A percentile compares a stretch with the other conserved stretches of the same genome.
These are phyloP conservation scores for Pseudogymnoascus sp. DNA, from an alignment of 2,329 filamentous ascomycete species.

Conservation along the genomic window DNA sequence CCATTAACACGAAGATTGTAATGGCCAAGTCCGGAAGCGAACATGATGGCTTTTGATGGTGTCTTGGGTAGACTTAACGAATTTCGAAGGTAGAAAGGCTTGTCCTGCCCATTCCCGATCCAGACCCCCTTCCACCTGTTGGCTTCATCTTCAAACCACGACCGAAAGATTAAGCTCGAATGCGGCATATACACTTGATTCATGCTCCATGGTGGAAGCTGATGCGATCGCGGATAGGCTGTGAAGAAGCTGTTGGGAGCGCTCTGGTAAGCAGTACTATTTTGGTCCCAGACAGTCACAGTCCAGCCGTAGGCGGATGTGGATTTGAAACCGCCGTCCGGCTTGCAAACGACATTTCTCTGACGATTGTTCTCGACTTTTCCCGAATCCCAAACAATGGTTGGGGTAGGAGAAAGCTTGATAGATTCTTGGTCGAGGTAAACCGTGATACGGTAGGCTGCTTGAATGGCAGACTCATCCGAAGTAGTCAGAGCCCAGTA, in stretches of 20 bases:
- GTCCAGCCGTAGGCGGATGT: conserved; percentile 32
- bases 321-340: conserved; percentile 30
- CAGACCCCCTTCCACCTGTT: conserved; percentile 36
- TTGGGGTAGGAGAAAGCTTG: neutral
- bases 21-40: conserved; percentile 35
- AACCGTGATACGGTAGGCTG: conserved; percentile 24
- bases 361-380: conserved; percentile 21
- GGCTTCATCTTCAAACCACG: conserved; percentile 35
- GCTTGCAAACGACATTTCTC: conserved; percentile 26
- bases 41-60: conserved; percentile 29
- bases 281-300: conserved; percentile 32
- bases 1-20: conserved; percentile 35
- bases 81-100: conserved; percentile 35
- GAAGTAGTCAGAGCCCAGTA: conserved; percentile 31
- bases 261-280: conserved; percentile 24
- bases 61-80: conserved; percentile 25
- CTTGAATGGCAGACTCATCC: conserved; percentile 20
- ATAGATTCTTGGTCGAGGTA: conserved; percentile 12
- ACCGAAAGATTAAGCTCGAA: conserved; percentile 34
- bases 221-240: conserved; percentile 30
- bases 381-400: conserved; percentile 20
- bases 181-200: conserved; percentile 38
- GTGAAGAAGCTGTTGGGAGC: conserved; percentile 33
- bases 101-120: conserved; percentile 35
- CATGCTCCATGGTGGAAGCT: conserved; percentile 36